Evolutionary conservation across 2,329 filamentous ascomycete genomes (phyloP).

Genomic region (Monilinia polystroma): DNA sequence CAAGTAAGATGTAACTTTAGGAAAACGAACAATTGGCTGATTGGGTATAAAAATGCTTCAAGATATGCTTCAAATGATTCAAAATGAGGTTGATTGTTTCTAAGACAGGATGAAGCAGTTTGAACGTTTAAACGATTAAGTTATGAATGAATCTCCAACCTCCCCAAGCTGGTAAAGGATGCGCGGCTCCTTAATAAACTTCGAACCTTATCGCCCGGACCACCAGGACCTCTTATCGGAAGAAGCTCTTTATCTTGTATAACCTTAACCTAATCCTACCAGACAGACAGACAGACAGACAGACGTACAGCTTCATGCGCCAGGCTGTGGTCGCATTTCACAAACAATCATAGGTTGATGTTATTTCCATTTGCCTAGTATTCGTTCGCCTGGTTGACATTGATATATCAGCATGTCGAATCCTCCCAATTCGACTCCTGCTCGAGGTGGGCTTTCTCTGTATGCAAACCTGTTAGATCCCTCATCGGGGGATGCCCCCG

Average conservation of each 20-base stretch:
- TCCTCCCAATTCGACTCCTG: constrained; percentile 28
- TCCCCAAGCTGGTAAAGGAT: constrained; percentile 1
- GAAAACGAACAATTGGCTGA: not conserved
- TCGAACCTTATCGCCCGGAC: constrained; percentile 1
- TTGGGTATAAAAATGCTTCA: not conserved
- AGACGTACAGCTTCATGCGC: constrained; percentile 20
- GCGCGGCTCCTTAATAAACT: constrained; percentile 2
- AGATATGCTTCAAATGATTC: not conserved
- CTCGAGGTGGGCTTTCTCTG: constrained; percentile 61
- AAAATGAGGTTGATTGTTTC: not conserved
- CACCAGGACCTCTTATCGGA: not conserved
- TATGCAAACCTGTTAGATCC: constrained; percentile 79
- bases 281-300: no score
- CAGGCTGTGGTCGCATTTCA: constrained; percentile 26
- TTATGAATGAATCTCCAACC: not conserved
- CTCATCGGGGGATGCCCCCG: constrained; percentile 50
- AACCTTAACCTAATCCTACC: constrained; percentile 4
- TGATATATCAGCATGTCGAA: constrained; percentile 34
- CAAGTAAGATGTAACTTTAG: constrained; percentile 12
- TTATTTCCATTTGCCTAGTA: constrained; percentile 13
- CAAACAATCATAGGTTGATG: not conserved
- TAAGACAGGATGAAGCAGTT: not conserved
- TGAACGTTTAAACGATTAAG: not conserved
- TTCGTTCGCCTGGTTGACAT: not conserved
- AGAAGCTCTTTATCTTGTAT: not conserved